Conservation (phyloP, 1,284 basidiomycete genomes). For the Uromyces viciae-fabae region DNA sequence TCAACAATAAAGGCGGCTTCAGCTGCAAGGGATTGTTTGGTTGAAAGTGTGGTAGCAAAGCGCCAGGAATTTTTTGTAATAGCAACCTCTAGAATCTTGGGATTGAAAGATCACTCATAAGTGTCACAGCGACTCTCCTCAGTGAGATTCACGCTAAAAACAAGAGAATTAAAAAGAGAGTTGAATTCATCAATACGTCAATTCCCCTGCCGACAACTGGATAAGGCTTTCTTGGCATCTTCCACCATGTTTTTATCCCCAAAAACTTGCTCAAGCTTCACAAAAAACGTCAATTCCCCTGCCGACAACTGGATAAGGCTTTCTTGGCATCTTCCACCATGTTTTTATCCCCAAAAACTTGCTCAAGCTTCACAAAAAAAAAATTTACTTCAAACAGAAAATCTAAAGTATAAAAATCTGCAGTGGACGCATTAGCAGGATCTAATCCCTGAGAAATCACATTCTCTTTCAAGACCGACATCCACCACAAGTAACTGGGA, state of each 20-base stretch:
- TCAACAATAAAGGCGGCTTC: background rate
- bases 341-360: background rate
- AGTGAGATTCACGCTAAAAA: slow-evolving; percentile 12
- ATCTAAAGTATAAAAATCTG: background rate
- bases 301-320: background rate
- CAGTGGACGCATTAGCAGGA: background rate
- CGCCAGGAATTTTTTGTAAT: slow-evolving; percentile 5
- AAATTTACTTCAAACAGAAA: background rate
- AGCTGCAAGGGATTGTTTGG: background rate
- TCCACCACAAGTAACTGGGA: slow-evolving; percentile 10
- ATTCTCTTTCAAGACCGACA: background rate
- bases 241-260: background rate
- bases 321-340: background rate
- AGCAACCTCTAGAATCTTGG: background rate
- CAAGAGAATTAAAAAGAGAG: slow-evolving; percentile 16
- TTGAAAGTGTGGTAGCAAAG: background rate
- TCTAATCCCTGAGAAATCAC: background rate
- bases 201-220: slow-evolving; percentile 17
- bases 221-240: background rate
- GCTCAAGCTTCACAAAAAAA: background rate
- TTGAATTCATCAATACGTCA: slow-evolving; percentile 13
- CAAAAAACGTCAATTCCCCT: background rate
- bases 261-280: background rate
- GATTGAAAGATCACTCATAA: background rate
- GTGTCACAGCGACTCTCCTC: slow-evolving; percentile 2